A percentile compares a stretch with the other conserved stretches of the same genome.
phyloP scores from a whole-genome alignment of 345 rosid species.

The Sisymbrium altissimum region DNA sequence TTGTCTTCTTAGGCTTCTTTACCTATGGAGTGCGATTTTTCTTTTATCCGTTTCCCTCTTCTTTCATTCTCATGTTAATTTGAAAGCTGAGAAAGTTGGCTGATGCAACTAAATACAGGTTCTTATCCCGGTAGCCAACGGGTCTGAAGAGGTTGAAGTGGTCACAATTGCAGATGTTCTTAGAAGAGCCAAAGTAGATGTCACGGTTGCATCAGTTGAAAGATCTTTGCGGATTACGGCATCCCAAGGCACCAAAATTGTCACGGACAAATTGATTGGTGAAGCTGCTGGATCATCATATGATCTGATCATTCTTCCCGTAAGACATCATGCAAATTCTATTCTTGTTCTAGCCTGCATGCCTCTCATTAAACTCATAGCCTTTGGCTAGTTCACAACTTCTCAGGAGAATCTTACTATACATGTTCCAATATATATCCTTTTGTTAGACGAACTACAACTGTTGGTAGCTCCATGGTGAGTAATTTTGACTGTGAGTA shows the following conservation, averaged over 20 bases:
- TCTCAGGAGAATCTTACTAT: not conserved
- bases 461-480: constrained; percentile 10
- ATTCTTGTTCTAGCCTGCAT: not conserved
- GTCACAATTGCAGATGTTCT: constrained; percentile 68
- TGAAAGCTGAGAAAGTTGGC: not conserved
- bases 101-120: constrained; percentile 44
- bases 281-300: constrained; percentile 55
- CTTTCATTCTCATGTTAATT: not conserved
- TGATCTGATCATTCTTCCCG: constrained; percentile 86
- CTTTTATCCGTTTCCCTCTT: not conserved
- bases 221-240: constrained; percentile 53
- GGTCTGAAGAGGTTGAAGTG: constrained; percentile 76
- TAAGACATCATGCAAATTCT: constrained; percentile 26
- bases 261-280: constrained; percentile 69
- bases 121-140: constrained; percentile 84
- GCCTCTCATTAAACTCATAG: not conserved
- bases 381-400: constrained; percentile 4
- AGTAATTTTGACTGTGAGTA: not conserved
- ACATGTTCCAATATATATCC: not conserved
- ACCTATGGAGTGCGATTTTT: not conserved
- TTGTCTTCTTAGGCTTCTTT: not conserved
- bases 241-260: constrained; percentile 69
- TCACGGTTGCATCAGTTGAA: constrained; percentile 79
- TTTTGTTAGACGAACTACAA: not conserved
- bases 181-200: constrained; percentile 80